These are phyloP conservation scores for Avicennia marina DNA, from an alignment of 257 asterid species.

Conservation along the genomic window DNA sequence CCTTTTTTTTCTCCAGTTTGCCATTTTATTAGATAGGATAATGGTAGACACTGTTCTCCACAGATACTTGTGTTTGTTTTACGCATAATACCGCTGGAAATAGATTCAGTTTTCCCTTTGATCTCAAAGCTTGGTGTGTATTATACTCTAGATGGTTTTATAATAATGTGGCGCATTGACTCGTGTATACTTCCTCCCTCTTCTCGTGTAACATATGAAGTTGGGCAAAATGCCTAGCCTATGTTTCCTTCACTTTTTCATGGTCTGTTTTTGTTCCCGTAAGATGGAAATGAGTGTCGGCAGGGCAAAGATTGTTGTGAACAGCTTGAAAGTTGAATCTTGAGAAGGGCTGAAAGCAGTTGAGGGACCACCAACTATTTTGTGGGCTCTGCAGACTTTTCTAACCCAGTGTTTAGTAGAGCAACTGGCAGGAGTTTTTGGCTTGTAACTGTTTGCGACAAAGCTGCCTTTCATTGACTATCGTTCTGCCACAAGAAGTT, in stretches of 20 bases:
- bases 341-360: neutral
- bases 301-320: conserved; percentile 17
- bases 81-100: conserved; percentile 20
- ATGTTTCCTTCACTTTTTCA: too few relatives aligned
- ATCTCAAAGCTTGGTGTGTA: conserved; percentile 20
- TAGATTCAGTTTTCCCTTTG: conserved; percentile 9
- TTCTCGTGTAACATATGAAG: too few relatives aligned
- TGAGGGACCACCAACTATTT: conserved; percentile 26
- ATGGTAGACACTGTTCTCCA: conserved; percentile 24
- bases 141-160: too few relatives aligned
- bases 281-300: conserved; percentile 41
- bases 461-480: conserved; percentile 5
- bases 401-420: neutral
- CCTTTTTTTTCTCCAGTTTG: conserved; percentile 2
- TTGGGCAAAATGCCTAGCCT: too few relatives aligned
- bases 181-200: too few relatives aligned
- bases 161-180: too few relatives aligned
- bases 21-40: conserved; percentile 27
- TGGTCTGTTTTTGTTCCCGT: neutral
- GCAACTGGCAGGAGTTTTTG: conserved; percentile 5
- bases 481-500: neutral
- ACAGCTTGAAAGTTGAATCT: conserved; percentile 10
- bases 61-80: conserved; percentile 18
- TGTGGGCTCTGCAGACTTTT: conserved; percentile 16
- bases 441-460: conserved; percentile 1